These are phyloP conservation scores for Microstegium vimineum DNA, from an alignment of 176 grass and related monocot genomes.

Conservation along the genomic window DNA sequence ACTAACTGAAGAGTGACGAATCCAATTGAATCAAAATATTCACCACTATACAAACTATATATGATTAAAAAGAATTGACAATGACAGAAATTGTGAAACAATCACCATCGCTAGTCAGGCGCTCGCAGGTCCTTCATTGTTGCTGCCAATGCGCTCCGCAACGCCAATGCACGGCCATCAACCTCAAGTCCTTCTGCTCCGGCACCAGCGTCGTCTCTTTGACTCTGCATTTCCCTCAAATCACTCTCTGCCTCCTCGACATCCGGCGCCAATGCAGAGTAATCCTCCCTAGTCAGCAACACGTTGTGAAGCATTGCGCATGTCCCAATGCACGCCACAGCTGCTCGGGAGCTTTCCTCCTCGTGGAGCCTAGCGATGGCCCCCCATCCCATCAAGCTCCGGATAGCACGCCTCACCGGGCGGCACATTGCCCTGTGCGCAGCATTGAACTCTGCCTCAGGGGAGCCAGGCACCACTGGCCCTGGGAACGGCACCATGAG, in stretches of 20 bases:
- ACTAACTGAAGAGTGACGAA: conserved; percentile 22
- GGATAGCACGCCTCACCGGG: conserved; percentile 36
- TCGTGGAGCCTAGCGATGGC: conserved; percentile 44
- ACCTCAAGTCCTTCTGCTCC: conserved; percentile 21
- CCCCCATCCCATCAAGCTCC: conserved; percentile 72
- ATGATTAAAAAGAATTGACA: conserved; percentile 34
- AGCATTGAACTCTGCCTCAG: conserved; percentile 52
- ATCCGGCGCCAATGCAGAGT: conserved; percentile 53
- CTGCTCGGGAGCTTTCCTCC: conserved; percentile 50
- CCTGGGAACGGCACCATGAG: conserved; percentile 61
- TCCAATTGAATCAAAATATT: conserved; percentile 26
- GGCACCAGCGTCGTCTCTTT: neutral
- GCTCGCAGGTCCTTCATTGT: conserved; percentile 1
- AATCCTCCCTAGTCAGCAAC: conserved; percentile 68
- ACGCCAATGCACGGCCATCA: conserved; percentile 36
- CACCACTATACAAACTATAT: conserved; percentile 11
- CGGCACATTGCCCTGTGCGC: conserved; percentile 49
- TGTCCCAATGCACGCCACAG: conserved; percentile 61
- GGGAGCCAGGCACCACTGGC: conserved; percentile 8
- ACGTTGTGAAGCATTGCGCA: conserved; percentile 87
- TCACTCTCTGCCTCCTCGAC: neutral
- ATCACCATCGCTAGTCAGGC: conserved; percentile 20
- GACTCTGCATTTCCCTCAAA: conserved; percentile 10
- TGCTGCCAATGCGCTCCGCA: conserved; percentile 39
- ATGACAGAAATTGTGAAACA: conserved; percentile 20